These are phyloP conservation scores for Talaromyces verruculosus DNA, from an alignment of 2,329 filamentous ascomycete species.

Conservation along the genomic window DNA sequence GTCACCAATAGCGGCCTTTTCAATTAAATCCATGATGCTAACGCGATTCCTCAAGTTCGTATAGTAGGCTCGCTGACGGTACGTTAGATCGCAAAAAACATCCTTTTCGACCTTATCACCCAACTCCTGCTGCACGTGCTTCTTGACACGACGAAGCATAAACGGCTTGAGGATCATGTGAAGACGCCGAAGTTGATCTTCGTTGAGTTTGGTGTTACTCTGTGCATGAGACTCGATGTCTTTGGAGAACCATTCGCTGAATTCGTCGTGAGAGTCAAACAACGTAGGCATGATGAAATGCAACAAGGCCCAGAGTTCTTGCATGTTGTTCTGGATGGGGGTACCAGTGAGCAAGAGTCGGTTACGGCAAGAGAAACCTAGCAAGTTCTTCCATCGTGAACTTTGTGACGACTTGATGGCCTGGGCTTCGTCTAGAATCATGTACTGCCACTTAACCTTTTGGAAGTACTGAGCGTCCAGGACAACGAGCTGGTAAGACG, in stretches of 20 bases:
- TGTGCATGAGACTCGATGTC: conserved; percentile 94
- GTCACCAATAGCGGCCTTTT: conserved; percentile 91
- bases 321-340: conserved; percentile 99
- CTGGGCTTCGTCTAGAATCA: conserved; percentile 98
- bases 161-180: conserved; percentile 99
- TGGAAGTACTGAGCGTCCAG: conserved; percentile 97
- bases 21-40: conserved; percentile 96
- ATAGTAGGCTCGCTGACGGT: conserved; percentile 92
- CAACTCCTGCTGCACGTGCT: conserved; percentile 97
- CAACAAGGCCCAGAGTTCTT: conserved; percentile 93
- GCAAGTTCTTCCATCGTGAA: conserved; percentile 92
- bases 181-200: conserved; percentile 92
- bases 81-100: conserved; percentile 94
- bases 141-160: conserved; percentile 99
- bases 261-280: conserved; percentile 65
- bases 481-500: conserved; percentile 95
- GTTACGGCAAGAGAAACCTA: conserved; percentile 94
- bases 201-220: conserved; percentile 98
- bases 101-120: conserved; percentile 98
- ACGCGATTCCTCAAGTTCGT: conserved; percentile 92
- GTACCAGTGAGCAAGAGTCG: conserved; percentile 91
- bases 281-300: conserved; percentile 99
- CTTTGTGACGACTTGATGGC: conserved; percentile 98
- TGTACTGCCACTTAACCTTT: conserved; percentile 99
- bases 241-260: conserved; percentile 56